These are phyloP conservation scores for Fusarium sp. DNA, from an alignment of 2,329 filamentous ascomycete species.

Conservation along the genomic window DNA sequence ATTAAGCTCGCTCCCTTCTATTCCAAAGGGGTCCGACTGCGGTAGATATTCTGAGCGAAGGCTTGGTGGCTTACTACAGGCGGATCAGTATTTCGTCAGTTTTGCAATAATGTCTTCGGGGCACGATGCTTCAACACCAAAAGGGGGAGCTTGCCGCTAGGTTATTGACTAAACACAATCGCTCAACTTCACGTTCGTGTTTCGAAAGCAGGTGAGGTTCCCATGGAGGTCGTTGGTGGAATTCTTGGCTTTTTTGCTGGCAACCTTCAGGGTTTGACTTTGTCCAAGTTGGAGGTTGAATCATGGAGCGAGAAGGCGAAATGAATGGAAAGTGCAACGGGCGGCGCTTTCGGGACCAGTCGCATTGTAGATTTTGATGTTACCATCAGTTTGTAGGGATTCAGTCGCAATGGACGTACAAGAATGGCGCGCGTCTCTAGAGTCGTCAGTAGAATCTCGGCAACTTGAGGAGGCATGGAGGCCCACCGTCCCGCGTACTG, in stretches of 20 bases:
- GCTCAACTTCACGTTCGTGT: fast-evolving
- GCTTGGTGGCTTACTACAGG: fast-evolving
- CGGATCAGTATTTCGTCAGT: background rate
- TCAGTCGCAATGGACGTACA: fast-evolving
- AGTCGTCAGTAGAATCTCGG: background rate
- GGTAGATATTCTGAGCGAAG: fast-evolving
- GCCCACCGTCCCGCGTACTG: fast-evolving
- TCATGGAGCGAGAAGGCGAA: fast-evolving
- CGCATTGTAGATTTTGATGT: fast-evolving
- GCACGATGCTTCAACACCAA: fast-evolving
- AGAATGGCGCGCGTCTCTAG: fast-evolving
- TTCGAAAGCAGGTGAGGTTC: fast-evolving
- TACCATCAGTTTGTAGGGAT: fast-evolving
- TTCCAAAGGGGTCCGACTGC: fast-evolving
- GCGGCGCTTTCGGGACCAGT: too few relatives aligned
- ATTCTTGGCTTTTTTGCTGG: fast-evolving
- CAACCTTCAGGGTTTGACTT: fast-evolving
- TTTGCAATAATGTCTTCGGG: fast-evolving
- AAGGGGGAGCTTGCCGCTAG: background rate
- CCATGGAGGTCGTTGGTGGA: fast-evolving
- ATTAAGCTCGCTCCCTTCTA: fast-evolving
- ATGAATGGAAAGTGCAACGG: fast-evolving
- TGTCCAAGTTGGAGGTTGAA: background rate
- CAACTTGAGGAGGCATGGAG: fast-evolving
- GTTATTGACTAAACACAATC: fast-evolving